Percentiles rank a stretch among this genome's conserved stretches.
Evolutionary conservation across 495 filamentous ascomycete genomes (phyloP).

Genomic region (Lophium mytilinum): DNA sequence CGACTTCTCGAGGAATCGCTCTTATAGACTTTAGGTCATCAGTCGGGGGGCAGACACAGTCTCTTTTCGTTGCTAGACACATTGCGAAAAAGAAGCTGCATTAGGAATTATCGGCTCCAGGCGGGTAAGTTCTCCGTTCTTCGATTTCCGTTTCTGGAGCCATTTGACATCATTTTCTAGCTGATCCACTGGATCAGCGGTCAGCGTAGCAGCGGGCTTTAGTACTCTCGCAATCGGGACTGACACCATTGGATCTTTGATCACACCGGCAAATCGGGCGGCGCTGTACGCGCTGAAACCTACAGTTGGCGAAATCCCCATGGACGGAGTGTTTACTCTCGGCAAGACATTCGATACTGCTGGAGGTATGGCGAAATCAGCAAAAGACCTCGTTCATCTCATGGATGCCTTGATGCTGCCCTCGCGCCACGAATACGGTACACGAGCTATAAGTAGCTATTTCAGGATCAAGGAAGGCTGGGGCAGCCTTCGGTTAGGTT

Average conservation of each 20-base stretch:
- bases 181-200: slow-evolving; percentile 30
- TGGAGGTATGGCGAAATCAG: slow-evolving; percentile 31
- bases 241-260: slow-evolving; percentile 28
- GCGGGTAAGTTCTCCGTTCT: background rate
- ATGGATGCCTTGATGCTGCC: slow-evolving; percentile 26
- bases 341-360: slow-evolving; percentile 26
- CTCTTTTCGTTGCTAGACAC: slow-evolving; percentile 26
- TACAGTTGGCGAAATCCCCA: slow-evolving; percentile 25
- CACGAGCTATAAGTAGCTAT: slow-evolving; percentile 1
- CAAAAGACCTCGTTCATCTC: slow-evolving; percentile 26
- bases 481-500: slow-evolving; percentile 16
- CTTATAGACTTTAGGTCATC: slow-evolving; percentile 11
- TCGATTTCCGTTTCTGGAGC: slow-evolving; percentile 4
- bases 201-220: slow-evolving; percentile 29
- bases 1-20: too few relatives aligned
- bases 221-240: slow-evolving; percentile 28
- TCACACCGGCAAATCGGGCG: slow-evolving; percentile 30
- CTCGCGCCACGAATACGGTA: slow-evolving; percentile 15
- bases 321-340: slow-evolving; percentile 24
- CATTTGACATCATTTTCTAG: background rate
- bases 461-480: slow-evolving; percentile 24
- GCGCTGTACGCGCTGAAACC: slow-evolving; percentile 30
- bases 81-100: slow-evolving; percentile 22
- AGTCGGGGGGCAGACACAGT: slow-evolving; percentile 31
- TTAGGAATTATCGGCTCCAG: slow-evolving; percentile 21